Conservation (phyloP, 108 stramenopile genomes). For the Ochromonas danica region DNA sequence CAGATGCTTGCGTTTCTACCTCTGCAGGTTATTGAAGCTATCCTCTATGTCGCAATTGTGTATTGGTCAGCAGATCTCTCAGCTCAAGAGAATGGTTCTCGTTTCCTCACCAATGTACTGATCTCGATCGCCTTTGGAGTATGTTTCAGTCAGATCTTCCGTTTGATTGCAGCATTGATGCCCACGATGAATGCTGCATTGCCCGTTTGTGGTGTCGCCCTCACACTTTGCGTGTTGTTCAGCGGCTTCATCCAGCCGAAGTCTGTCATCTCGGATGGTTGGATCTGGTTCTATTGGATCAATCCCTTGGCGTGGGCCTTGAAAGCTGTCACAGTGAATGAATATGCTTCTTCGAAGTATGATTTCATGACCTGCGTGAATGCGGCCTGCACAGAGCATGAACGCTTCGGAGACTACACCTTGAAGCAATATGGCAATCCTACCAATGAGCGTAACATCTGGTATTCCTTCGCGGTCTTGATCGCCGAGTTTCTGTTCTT, state of each 20-base stretch:
- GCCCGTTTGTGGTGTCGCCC: constrained; percentile 36
- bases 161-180: constrained; percentile 42
- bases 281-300: constrained; percentile 46
- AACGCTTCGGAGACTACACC: not conserved
- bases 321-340: constrained; percentile 36
- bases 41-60: constrained; percentile 43
- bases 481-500: constrained; percentile 4
- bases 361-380: not conserved
- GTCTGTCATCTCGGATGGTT: constrained; percentile 36
- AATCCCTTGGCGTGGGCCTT: constrained; percentile 49
- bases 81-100: constrained; percentile 18
- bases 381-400: not conserved
- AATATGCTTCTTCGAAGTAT: constrained; percentile 35
- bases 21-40: constrained; percentile 28
- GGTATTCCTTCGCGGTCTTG: constrained; percentile 3
- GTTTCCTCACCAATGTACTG: constrained; percentile 41
- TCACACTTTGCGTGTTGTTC: constrained; percentile 56
- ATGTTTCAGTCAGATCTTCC: constrained; percentile 46
- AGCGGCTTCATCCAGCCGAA: constrained; percentile 51
- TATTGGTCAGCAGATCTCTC: constrained; percentile 53
- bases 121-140: constrained; percentile 39
- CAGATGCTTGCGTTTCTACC: constrained; percentile 33
- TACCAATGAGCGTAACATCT: not conserved
- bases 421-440: not conserved
- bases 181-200: constrained; percentile 48